These are phyloP conservation scores for Rutstroemia sp. DNA, from an alignment of 2,329 filamentous ascomycete genomes.

Conservation along the genomic window DNA sequence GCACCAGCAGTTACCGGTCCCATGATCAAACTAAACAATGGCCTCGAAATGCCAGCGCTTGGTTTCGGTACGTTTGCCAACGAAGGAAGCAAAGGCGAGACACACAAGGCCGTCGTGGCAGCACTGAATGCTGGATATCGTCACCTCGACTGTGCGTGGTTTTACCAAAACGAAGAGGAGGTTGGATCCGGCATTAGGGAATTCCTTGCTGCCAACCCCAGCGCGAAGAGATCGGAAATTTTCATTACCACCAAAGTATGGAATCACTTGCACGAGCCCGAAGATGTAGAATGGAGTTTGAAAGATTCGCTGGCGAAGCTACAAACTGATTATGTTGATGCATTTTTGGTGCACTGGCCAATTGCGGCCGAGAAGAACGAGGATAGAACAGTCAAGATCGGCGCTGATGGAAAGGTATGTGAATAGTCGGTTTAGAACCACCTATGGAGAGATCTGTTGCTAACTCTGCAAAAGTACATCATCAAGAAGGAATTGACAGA, in stretches of 20 bases:
- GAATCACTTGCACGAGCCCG: constrained; percentile 53
- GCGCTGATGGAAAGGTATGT: constrained; percentile 42
- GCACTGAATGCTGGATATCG: constrained; percentile 61
- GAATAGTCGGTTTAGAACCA: not conserved
- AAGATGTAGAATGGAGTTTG: constrained; percentile 59
- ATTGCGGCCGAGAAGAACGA: constrained; percentile 67
- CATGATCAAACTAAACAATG: constrained; percentile 28
- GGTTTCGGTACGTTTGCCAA: constrained; percentile 35
- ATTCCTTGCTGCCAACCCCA: constrained; percentile 51
- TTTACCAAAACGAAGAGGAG: constrained; percentile 74
- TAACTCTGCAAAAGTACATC: constrained; percentile 38
- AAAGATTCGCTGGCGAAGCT: constrained; percentile 66
- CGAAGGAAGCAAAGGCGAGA: constrained; percentile 31
- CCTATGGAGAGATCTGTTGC: not conserved
- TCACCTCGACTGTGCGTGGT: constrained; percentile 66
- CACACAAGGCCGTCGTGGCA: constrained; percentile 40
- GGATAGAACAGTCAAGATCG: constrained; percentile 51
- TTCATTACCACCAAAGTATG: constrained; percentile 26
- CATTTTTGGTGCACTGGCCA: constrained; percentile 80
- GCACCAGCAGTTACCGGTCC: constrained; percentile 17
- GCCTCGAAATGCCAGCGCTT: constrained; percentile 33
- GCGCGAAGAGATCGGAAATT: constrained; percentile 44
- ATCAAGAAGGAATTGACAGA: constrained; percentile 59
- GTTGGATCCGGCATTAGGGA: constrained; percentile 73
- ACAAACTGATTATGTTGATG: constrained; percentile 71